Percentiles rank a stretch among this genome's conserved stretches.
Conservation (phyloP, 2,329 filamentous ascomycete genomes). For the Metarhizium robertsii region DNA sequence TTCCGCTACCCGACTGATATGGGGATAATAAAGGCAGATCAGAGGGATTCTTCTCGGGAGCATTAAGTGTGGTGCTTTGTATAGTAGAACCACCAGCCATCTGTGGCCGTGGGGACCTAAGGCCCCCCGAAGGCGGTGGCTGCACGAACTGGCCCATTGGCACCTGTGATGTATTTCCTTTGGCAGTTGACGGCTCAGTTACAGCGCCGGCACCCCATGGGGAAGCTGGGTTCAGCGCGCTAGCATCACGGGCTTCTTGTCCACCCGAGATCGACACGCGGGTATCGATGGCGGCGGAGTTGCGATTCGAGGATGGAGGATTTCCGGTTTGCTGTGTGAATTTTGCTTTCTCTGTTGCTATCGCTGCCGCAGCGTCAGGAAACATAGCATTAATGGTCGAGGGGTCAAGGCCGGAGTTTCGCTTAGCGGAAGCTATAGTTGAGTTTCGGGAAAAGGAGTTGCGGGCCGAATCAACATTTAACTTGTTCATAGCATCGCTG, state of each 20-base stretch:
- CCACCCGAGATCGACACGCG: slow-evolving; percentile 63
- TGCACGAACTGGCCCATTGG: slow-evolving; percentile 95
- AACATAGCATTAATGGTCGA: slow-evolving; percentile 98
- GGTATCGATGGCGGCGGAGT: slow-evolving; percentile 73
- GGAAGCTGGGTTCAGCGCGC: slow-evolving; percentile 37
- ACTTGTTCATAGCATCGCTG: slow-evolving; percentile 92
- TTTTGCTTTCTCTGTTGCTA: slow-evolving; percentile 95
- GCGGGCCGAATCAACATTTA: slow-evolving; percentile 77
- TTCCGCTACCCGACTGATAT: slow-evolving; percentile 69
- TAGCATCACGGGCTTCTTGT: slow-evolving; percentile 22
- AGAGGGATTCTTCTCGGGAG: slow-evolving; percentile 52
- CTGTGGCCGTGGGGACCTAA: slow-evolving; percentile 72
- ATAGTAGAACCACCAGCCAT: slow-evolving; percentile 60
- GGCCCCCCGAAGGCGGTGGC: slow-evolving; percentile 59
- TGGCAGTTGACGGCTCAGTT: slow-evolving; percentile 48
- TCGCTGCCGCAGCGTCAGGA: slow-evolving; percentile 94
- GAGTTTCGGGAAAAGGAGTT: slow-evolving; percentile 79
- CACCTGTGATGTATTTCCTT: slow-evolving; percentile 67
- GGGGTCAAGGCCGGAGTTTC: slow-evolving; percentile 88
- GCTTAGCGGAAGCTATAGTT: slow-evolving; percentile 64
- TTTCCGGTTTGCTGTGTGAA: slow-evolving; percentile 93
- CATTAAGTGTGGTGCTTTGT: slow-evolving; percentile 74
- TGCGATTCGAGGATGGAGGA: slow-evolving; percentile 82
- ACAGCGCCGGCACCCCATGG: slow-evolving; percentile 64
- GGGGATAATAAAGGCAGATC: slow-evolving; percentile 84